A percentile compares a stretch with the other conserved stretches of the same genome.
Conservation (phyloP, 768 basidiomycete species). For the Phaeotremella skinneri region DNA sequence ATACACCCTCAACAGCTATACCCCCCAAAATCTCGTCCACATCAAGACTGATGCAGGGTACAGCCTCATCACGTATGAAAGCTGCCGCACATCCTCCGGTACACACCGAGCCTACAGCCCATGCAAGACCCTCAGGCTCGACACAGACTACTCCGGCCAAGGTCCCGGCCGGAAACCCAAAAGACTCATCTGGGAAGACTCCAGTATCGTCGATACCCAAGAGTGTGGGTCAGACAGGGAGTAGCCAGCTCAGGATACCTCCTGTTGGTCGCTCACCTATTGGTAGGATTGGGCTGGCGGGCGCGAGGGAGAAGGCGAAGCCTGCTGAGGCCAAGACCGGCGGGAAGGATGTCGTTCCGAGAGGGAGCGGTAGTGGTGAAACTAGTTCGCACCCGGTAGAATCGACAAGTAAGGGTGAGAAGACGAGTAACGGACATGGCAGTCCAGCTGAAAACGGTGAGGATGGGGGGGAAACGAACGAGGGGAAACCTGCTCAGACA, state of each 20-base stretch:
- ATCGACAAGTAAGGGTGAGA: no score
- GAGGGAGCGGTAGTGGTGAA: no score
- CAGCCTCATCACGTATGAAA: slow-evolving; percentile 36
- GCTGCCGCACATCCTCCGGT: slow-evolving; percentile 14
- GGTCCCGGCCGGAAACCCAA: background rate
- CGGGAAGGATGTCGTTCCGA: background rate
- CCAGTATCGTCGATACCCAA: background rate
- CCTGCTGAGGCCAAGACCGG: background rate
- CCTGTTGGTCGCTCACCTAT: slow-evolving; percentile 29
- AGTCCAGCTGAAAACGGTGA: no score
- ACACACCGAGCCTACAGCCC: slow-evolving; percentile 5
- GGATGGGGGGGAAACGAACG: no score
- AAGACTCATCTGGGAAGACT: background rate
- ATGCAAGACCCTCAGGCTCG: background rate
- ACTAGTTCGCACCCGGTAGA: no score
- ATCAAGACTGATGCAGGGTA: slow-evolving; percentile 40
- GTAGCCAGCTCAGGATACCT: slow-evolving; percentile 6
- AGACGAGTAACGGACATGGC: no score
- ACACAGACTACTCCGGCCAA: background rate
- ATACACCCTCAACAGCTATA: background rate
- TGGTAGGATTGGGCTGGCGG: slow-evolving; percentile 33
- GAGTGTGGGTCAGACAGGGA: background rate
- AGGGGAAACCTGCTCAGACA: no score
- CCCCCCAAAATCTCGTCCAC: background rate
- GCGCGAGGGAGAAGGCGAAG: background rate